Evolutionary conservation across 169 alveolate genomes (phyloP), one percentile per base, ranked within the genome.

Genomic region (Eimeria acervulina): DNA sequence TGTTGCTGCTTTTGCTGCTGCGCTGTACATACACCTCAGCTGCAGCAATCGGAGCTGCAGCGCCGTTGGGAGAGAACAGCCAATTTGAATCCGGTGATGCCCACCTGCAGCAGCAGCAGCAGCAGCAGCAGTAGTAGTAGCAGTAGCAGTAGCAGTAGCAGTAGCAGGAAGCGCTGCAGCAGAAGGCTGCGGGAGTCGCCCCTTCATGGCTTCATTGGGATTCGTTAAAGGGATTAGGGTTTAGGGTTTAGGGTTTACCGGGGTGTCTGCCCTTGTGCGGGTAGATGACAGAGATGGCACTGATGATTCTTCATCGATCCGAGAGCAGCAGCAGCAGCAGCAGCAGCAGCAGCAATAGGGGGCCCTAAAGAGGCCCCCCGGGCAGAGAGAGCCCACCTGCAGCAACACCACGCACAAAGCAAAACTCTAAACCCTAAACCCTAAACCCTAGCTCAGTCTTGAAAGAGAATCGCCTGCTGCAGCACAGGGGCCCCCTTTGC

Each of bases 61-160:
- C 83, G 47, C 83, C 83, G 13, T n/a, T 2, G n/a, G 83, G 47
- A 13, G 83, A 72, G 21, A 72, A 72, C 83, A 72, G 28, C 83
- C 83, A 72, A 3, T 42, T 31, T 15, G 33, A 19, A 4, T 42
- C n/a, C n/a, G 83, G 83, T 15, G 83, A 38, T 38, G 17, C 83
- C 83, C 40, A 72, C 40, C 83, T 72, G 83, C 83, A 36, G 47
- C 52, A n/a, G 44, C 40, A 72, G 83, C 83, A 72, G 83, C 83
- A 72, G 83, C 83, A 72, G 83, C 83, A 72, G 44, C 83, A 72
- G 10, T 42, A 72, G 83, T 42, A 72, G 42, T 17, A 72, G n/a
- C 83, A 72, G 83, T 17, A 72, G 23, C 83, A 31, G 40, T 42
- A 72, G 40, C 40, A 72, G 83, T 10, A 28, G 44, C 44, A 72